Conservation (phyloP, 306 rosid species). For the Quercus aquifolioides region DNA sequence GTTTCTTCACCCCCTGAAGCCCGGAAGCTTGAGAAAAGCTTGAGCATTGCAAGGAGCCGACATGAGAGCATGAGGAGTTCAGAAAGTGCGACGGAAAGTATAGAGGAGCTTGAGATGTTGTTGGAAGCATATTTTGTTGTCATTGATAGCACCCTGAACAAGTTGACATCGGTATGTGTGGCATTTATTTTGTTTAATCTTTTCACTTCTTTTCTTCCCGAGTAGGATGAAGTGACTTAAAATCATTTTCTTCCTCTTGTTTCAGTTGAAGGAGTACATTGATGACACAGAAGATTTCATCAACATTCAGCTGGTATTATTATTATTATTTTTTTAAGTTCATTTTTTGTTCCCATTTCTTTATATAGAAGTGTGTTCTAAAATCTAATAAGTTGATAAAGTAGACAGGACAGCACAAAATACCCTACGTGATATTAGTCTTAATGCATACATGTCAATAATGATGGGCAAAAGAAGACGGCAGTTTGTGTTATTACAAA, state of each 20-base stretch:
- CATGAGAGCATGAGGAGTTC: conserved; percentile 87
- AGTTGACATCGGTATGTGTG: conserved; percentile 79
- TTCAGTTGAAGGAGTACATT: conserved; percentile 96
- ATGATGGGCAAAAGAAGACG: background rate
- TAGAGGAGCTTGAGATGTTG: conserved; percentile 99
- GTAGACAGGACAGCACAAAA: background rate
- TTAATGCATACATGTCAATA: background rate
- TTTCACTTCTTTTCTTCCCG: conserved; percentile 2
- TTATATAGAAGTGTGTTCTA: background rate
- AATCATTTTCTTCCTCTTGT: conserved; percentile 25
- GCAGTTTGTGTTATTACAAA: background rate
- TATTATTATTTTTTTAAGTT: background rate
- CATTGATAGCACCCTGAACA: conserved; percentile 92
- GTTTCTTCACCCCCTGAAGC: conserved; percentile 89
- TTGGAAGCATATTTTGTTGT: conserved; percentile 98
- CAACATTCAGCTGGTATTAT: conserved; percentile 88
- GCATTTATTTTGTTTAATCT: conserved; percentile 4
- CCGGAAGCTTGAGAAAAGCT: conserved; percentile 78
- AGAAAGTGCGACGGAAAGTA: conserved; percentile 75
- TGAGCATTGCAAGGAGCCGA: conserved; percentile 95
- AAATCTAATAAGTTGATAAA: background rate
- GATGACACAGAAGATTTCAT: conserved; percentile 99
- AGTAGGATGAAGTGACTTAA: background rate
- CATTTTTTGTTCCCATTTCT: background rate
- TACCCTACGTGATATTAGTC: background rate